Evolutionary conservation across 2,329 filamentous ascomycete genomes (phyloP), one percentile per base, ranked within the genome.

Genomic region (Fusarium metavorans): DNA sequence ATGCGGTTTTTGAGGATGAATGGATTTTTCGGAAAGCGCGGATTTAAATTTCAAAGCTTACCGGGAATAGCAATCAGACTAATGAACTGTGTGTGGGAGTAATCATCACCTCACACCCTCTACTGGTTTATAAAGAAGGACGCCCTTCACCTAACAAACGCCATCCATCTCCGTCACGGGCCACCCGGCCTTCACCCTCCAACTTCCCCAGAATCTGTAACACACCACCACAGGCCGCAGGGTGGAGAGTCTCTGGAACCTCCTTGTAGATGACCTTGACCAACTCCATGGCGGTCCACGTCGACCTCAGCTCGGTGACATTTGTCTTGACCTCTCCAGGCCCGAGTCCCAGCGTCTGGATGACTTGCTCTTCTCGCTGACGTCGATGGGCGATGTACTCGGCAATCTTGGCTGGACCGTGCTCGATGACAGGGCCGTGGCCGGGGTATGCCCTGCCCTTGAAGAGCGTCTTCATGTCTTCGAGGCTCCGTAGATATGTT

Each of bases 181-280:
- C 75, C 5, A 93, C 93, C 79, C 87, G 93, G 3, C 92, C 94
- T 77, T 98, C 97, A 14, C 83, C 85, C 81, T 91, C 85, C 75
- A 99, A 84, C 86, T 98, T 98, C 67, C 87, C 84, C 73, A 99
- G 82, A 64, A 98, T 93, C 84, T 96, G 93, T 71, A 92, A 71
- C 8, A 98, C 86, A 2, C 95, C 95, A 45, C 88, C 87, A 72
- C 94, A 91, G 0, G 97, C 97, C 10, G 95, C 92, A 13, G 88
- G 80, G 82, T 95, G 93, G 74, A 98, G 85, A 78, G 88, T 90
- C 81, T 93, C 91, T 0, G 94, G 92, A 25, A 97, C 92, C 77
- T 94, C 92, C 63, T 88, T 88, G 81, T 99, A 99, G 37, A 99
- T 94, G 35, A 93, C 85, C 82, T 93, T 94, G n/a, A 98, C 96